A percentile compares a stretch with the other conserved stretches of the same genome.
Conservation (phyloP, 1,284 basidiomycete genomes). For the Coniophora puteana region DNA sequence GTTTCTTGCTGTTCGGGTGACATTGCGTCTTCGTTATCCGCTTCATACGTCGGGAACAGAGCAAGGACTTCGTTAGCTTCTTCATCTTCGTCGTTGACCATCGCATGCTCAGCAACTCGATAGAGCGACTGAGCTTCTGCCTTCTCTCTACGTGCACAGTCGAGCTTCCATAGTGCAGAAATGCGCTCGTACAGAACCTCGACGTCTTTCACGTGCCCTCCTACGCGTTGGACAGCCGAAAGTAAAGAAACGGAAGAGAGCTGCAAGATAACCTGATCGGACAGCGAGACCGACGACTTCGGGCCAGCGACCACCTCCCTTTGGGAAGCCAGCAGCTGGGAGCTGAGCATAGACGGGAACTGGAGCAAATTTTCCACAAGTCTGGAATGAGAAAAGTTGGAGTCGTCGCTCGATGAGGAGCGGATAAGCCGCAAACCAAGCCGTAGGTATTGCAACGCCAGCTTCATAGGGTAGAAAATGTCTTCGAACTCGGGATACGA, state of each 20-base stretch:
- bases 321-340: slow-evolving; percentile 30
- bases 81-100: slow-evolving; percentile 65
- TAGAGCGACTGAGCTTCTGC: slow-evolving; percentile 76
- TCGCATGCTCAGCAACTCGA: slow-evolving; percentile 61
- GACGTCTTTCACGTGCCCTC: slow-evolving; percentile 31
- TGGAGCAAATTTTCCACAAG: slow-evolving; percentile 37
- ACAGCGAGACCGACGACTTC: slow-evolving; percentile 23
- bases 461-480: slow-evolving; percentile 62
- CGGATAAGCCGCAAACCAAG: slow-evolving; percentile 71
- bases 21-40: slow-evolving; percentile 41
- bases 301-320: neutral
- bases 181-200: slow-evolving; percentile 68
- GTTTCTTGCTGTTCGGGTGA: slow-evolving; percentile 18
- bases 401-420: slow-evolving; percentile 13
- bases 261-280: slow-evolving; percentile 44
- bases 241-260: slow-evolving; percentile 51
- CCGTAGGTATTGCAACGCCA: slow-evolving; percentile 65
- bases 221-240: slow-evolving; percentile 29
- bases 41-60: slow-evolving; percentile 84
- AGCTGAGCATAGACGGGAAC: slow-evolving; percentile 51
- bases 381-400: slow-evolving; percentile 8
- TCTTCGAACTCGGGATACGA: slow-evolving; percentile 67
- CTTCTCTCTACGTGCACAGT: slow-evolving; percentile 70
- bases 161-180: slow-evolving; percentile 79
- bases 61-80: slow-evolving; percentile 81